Evolutionary conservation across 192 early-diverging fungal species (phyloP), one percentile per base, ranked within the genome.

Genomic region (Thoreauomyces humboldtii): DNA sequence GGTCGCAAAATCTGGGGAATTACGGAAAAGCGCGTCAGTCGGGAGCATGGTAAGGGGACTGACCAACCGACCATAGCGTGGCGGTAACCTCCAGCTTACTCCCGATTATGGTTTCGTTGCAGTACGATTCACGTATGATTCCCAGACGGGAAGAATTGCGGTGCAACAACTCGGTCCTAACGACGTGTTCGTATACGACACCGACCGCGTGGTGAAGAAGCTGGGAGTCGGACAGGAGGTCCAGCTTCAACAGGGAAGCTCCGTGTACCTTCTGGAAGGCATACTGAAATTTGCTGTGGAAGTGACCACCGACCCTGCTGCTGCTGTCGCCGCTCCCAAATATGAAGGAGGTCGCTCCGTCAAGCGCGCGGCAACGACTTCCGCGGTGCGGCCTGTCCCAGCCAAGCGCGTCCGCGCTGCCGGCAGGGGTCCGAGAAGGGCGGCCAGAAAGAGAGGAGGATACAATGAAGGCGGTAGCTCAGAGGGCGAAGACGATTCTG

Each of bases 1-100:
- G 63, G 63, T 3, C n/a, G 63, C 14, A 65, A 65, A 38, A 24
- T 56, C 28, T 65, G 31, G 33, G 63, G 52, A 7, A 46, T 65
- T 2, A 33, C 15, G 14, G 29, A 36, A 4, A 65, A 65, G 34
- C 51, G 63, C 29, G 35, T 35, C 38, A 65, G 63, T 37, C 50
- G 63, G 11, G 19, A 53, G 63, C 63, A 65, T 42, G 63, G 63
- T 65, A n/a, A 14, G 45, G 7, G 7, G 0, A 15, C 41, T 21
- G 24, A 41, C 1, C 35, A 0, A 42, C 11, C 12, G 0, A 42
- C 24, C 11, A 45, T 24, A 21, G 14, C 1, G 2, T 2, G 21
- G 11, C 33, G 47, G 7, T 22, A 17, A 24, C 17, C 12, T 48
- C 47, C 9, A 7, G 47, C 47, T 22, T 48, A 9, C 9, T 24